Conservation (phyloP, 495 filamentous ascomycete species). For the Penicillium manginii region DNA sequence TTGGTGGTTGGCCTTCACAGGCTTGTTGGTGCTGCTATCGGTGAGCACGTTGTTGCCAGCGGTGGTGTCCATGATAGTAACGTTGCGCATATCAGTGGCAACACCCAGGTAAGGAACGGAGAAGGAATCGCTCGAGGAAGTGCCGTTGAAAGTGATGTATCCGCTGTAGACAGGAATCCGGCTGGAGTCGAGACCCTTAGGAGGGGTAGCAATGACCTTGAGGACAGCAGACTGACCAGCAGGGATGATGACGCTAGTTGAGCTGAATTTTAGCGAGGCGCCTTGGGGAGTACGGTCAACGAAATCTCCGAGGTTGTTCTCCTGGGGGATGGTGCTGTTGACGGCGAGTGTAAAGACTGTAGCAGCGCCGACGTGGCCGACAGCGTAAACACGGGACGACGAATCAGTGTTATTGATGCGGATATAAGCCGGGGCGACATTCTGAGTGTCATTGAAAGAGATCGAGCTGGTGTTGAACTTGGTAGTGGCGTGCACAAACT, state of each 20-base stretch:
- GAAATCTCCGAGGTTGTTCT: constrained; percentile 24
- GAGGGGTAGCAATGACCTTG: constrained; percentile 23
- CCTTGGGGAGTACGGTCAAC: constrained; percentile 7
- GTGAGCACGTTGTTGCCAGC: constrained; percentile 9
- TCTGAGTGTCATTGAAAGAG: constrained; percentile 61
- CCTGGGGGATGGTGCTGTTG: constrained; percentile 13
- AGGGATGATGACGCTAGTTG: constrained; percentile 4
- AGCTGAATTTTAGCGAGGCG: constrained; percentile 14
- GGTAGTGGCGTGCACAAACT: constrained; percentile 57
- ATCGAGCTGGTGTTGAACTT: constrained; percentile 56
- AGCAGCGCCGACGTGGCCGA: constrained; percentile 33
- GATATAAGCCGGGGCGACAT: constrained; percentile 51
- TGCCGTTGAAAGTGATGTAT: constrained; percentile 38
- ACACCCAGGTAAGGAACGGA: constrained; percentile 37
- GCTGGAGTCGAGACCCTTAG: constrained; percentile 21
- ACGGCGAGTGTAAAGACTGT: constrained; percentile 33
- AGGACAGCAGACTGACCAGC: constrained; percentile 22
- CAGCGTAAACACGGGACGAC: constrained; percentile 47
- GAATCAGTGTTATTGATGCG: constrained; percentile 56
- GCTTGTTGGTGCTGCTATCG: constrained; percentile 8
- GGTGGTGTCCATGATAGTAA: constrained; percentile 21
- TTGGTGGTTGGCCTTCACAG: constrained; percentile 9
- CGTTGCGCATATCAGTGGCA: constrained; percentile 22
- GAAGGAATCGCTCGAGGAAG: constrained; percentile 30
- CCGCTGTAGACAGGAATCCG: constrained; percentile 42